Conservation (phyloP, 2,329 filamentous ascomycete species). For the Calonectria pseudoturangicola region DNA sequence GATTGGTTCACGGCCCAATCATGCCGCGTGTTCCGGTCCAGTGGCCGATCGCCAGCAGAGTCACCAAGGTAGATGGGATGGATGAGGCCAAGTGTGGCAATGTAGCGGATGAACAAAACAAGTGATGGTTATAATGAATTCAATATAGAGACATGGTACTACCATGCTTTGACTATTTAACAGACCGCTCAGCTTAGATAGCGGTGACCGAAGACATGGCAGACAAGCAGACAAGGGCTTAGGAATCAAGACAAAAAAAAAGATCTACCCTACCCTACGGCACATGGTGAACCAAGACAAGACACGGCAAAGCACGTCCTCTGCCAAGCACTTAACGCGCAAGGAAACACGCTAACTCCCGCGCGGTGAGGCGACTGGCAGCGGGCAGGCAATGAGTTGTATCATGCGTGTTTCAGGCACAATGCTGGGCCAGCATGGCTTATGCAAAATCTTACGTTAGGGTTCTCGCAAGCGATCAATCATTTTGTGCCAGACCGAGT, state of each 20-base stretch:
- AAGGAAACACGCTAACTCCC: background rate
- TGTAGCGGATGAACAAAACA: too few relatives aligned
- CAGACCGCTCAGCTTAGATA: too few relatives aligned
- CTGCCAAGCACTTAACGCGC: background rate
- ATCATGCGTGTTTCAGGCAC: background rate
- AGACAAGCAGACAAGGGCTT: too few relatives aligned
- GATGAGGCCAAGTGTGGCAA: background rate
- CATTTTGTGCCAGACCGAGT: constrained; percentile 13
- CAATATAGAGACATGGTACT: too few relatives aligned
- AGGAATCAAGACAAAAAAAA: too few relatives aligned
- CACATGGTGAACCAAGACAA: background rate
- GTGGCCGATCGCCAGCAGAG: background rate
- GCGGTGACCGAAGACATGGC: too few relatives aligned
- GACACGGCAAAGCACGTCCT: background rate
- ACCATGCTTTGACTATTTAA: too few relatives aligned
- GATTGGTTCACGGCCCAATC: background rate
- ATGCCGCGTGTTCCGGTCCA: background rate
- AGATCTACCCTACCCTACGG: too few relatives aligned
- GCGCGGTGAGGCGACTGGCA: background rate
- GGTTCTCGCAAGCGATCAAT: constrained; percentile 1
- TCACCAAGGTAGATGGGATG: background rate
- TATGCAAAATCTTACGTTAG: constrained; percentile 2
- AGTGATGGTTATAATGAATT: too few relatives aligned
- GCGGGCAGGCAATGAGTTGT: background rate
- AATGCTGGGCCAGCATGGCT: constrained; percentile 6